Percentiles rank a stretch among this genome's conserved stretches.
Conservation (phyloP, 2,329 filamentous ascomycete genomes). For the Fusarium papillatum region DNA sequence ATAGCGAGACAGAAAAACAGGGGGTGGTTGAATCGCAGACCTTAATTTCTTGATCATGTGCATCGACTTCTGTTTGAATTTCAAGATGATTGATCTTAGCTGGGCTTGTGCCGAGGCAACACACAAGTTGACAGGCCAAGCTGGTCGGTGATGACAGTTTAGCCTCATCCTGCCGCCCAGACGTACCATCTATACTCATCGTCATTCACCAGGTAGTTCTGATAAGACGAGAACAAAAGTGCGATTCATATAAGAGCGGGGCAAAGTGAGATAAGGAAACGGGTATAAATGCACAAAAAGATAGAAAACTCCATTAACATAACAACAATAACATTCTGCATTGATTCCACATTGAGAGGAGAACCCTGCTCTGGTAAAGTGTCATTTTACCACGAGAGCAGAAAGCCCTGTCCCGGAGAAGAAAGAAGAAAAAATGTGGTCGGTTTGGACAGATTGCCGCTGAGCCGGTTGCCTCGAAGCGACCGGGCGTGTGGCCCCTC, state of each 20-base stretch:
- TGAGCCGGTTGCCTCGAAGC: conserved; percentile 17
- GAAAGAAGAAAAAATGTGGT: background rate
- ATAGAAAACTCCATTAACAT: too few species aligned
- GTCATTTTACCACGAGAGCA: too few species aligned
- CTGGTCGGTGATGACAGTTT: background rate
- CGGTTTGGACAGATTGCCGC: background rate
- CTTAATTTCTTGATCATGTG: background rate
- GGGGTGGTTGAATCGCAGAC: background rate
- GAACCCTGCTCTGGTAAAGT: too few species aligned
- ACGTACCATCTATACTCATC: background rate
- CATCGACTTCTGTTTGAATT: background rate
- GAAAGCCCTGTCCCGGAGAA: background rate
- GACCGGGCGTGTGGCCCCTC: background rate
- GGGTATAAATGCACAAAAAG: too few species aligned
- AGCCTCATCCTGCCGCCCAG: conserved; percentile 19
- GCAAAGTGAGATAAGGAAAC: background rate
- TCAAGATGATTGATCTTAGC: conserved; percentile 6
- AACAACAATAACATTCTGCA: too few species aligned
- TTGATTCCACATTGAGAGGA: too few species aligned
- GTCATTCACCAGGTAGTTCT: background rate
- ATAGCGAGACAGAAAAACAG: conserved; percentile 20
- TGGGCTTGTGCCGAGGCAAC: conserved; percentile 28
- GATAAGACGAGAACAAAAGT: background rate
- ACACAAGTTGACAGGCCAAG: background rate
- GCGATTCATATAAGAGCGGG: background rate